A percentile compares a stretch with the other conserved stretches of the same genome.
Conservation (phyloP, 2,329 filamentous ascomycete species). For the Fusarium nodosum region DNA sequence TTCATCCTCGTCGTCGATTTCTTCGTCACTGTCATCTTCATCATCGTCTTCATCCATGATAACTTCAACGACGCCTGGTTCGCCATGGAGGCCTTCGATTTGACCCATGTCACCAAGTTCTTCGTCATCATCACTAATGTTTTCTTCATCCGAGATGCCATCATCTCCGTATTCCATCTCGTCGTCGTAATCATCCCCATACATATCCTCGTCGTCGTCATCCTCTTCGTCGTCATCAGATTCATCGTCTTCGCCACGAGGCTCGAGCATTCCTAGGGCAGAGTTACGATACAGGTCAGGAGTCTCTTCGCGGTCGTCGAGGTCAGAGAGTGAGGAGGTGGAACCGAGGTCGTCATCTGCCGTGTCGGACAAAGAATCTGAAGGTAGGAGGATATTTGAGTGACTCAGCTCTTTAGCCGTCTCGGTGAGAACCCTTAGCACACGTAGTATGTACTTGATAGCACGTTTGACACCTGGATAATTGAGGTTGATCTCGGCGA, state of each 20-base stretch:
- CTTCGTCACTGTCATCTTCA: slow-evolving; percentile 72
- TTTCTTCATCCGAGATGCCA: slow-evolving; percentile 84
- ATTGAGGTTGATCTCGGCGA: slow-evolving; percentile 95
- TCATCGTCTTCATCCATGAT: slow-evolving; percentile 83
- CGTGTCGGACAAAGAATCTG: slow-evolving; percentile 72
- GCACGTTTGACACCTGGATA: slow-evolving; percentile 93
- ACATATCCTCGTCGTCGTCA: slow-evolving; percentile 92
- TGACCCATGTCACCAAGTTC: slow-evolving; percentile 86
- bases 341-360: slow-evolving; percentile 91
- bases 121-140: slow-evolving; percentile 91
- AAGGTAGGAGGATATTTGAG: slow-evolving; percentile 80
- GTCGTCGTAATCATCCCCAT: slow-evolving; percentile 90
- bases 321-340: slow-evolving; percentile 88
- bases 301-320: slow-evolving; percentile 91
- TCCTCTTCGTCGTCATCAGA: slow-evolving; percentile 79
- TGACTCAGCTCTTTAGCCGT: slow-evolving; percentile 90
- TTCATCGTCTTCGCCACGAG: slow-evolving; percentile 83
- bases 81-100: slow-evolving; percentile 79
- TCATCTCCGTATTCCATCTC: slow-evolving; percentile 93
- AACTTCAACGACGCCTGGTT: slow-evolving; percentile 76
- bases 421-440: slow-evolving; percentile 86
- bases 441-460: slow-evolving; percentile 95
- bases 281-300: slow-evolving; percentile 98
- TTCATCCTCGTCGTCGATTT: slow-evolving; percentile 64
- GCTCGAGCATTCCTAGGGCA: slow-evolving; percentile 93